A percentile compares a stretch with the other conserved stretches of the same genome.
phyloP scores from a whole-genome alignment of 345 rosid genomes.

The Triadica sebifera region DNA sequence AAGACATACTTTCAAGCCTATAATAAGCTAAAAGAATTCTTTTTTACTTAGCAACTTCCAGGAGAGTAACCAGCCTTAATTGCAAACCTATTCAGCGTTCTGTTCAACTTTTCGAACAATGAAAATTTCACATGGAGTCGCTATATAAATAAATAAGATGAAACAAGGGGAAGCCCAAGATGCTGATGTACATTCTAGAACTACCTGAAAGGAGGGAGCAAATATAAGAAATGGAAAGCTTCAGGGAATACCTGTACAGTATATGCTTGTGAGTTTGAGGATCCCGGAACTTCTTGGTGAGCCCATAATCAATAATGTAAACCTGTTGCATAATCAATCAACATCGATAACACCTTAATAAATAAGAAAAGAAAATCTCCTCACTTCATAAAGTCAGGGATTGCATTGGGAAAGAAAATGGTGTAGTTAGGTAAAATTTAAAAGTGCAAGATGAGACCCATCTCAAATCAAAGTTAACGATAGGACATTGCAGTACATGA shows the following conservation, averaged over 20 bases:
- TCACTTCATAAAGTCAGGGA: background rate
- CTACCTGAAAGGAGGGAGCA: no score
- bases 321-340: slow-evolving; percentile 24
- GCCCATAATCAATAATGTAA: slow-evolving; percentile 32
- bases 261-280: slow-evolving; percentile 35
- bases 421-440: background rate
- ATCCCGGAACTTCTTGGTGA: slow-evolving; percentile 31
- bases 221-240: no score
- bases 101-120: background rate
- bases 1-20: background rate
- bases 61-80: background rate
- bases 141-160: background rate
- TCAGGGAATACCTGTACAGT: slow-evolving; percentile 22
- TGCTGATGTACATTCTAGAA: background rate
- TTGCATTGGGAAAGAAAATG: background rate
- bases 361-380: background rate
- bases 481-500: background rate
- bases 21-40: background rate
- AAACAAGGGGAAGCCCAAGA: background rate
- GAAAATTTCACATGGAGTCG: background rate
- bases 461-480: slow-evolving; percentile 9
- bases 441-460: background rate
- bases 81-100: background rate
- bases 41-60: background rate
- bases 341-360: background rate